A percentile compares a stretch with the other conserved stretches of the same genome.
These are phyloP conservation scores for Aspergillus sp. DNA, from an alignment of 2,329 filamentous ascomycete species.

Conservation along the genomic window DNA sequence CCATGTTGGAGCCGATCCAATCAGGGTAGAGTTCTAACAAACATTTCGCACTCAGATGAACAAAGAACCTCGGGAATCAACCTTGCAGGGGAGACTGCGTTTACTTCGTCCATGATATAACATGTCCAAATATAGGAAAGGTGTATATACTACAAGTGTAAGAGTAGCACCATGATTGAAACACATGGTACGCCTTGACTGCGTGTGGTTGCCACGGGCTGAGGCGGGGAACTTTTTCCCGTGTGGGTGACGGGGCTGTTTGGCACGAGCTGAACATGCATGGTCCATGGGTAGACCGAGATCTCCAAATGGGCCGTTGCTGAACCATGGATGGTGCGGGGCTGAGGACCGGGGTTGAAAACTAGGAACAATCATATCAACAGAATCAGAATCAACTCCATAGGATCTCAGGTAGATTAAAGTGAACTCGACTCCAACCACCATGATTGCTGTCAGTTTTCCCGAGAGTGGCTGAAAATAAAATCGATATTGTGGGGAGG, in stretches of 20 bases:
- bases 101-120: too few relatives aligned
- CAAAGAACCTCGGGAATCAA: neutral
- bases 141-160: too few relatives aligned
- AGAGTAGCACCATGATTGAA: too few relatives aligned
- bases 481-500: neutral
- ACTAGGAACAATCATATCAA: neutral
- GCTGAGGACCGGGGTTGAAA: conserved; percentile 2
- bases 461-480: neutral
- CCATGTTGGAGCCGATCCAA: neutral
- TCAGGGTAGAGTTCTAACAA: neutral
- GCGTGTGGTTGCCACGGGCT: too few relatives aligned
- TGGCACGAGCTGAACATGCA: too few relatives aligned
- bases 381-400: neutral
- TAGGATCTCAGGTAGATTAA: neutral
- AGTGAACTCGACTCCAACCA: neutral
- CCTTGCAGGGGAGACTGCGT: neutral
- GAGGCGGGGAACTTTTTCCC: neutral
- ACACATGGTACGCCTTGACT: too few relatives aligned
- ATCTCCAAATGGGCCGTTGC: neutral
- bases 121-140: too few relatives aligned
- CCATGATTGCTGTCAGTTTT: neutral
- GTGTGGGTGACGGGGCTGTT: neutral
- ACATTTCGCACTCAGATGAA: neutral
- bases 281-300: neutral
- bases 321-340: conserved; percentile 5